Conservation (phyloP, 345 rosid species). For the Gossypium anomalum region DNA sequence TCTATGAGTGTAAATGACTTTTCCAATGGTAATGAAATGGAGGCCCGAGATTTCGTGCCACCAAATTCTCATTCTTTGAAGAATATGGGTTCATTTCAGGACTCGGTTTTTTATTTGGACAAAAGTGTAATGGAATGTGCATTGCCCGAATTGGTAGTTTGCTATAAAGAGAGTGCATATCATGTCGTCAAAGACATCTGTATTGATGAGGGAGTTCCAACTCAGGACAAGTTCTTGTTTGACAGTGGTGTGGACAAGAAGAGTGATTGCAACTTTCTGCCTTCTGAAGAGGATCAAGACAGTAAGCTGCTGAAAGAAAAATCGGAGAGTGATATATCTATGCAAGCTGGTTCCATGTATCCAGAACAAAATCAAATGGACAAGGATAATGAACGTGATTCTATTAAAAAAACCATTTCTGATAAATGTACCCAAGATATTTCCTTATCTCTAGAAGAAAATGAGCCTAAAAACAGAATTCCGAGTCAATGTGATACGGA, state of each 20-base stretch:
- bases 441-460: constrained; percentile 7
- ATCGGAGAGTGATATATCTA: constrained; percentile 7
- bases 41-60: constrained; percentile 18
- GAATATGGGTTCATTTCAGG: constrained; percentile 28
- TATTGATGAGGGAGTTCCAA: constrained; percentile 65
- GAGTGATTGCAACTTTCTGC: constrained; percentile 10
- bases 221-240: constrained; percentile 49
- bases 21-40: constrained; percentile 21
- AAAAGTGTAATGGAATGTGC: constrained; percentile 50
- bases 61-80: constrained; percentile 13
- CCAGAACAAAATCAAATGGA: not conserved
- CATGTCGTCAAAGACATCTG: constrained; percentile 79
- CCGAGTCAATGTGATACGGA: constrained; percentile 15
- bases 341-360: constrained; percentile 1
- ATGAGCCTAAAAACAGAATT: constrained; percentile 22
- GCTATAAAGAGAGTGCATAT: constrained; percentile 53
- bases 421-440: constrained; percentile 12
- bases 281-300: constrained; percentile 27
- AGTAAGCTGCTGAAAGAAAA: constrained; percentile 14
- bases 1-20: constrained; percentile 22
- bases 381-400: not conserved
- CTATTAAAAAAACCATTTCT: constrained; percentile 5
- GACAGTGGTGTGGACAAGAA: constrained; percentile 31
- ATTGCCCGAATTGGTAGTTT: constrained; percentile 61
- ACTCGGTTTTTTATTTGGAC: constrained; percentile 47